These are phyloP conservation scores for Naganishia vaughanmartiniae DNA, from an alignment of 768 basidiomycete genomes.

Conservation along the genomic window DNA sequence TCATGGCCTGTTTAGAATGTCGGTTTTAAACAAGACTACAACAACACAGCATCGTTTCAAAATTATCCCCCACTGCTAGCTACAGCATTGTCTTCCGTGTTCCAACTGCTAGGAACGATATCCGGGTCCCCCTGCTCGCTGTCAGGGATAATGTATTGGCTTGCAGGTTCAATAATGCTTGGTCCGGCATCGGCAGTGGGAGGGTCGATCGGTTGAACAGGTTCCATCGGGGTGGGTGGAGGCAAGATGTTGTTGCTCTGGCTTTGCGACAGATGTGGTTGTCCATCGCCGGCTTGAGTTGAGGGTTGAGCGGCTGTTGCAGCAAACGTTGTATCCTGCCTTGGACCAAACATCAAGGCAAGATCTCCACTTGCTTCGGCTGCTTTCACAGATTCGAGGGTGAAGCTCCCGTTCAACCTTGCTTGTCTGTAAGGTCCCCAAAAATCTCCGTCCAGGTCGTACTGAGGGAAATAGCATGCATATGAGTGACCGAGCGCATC, in stretches of 20 bases:
- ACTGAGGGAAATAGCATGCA: neutral
- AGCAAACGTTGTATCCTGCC: neutral
- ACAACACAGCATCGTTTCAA: neutral
- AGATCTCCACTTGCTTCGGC: neutral
- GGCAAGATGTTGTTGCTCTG: neutral
- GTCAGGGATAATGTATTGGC: neutral
- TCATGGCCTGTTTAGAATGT: too few species aligned
- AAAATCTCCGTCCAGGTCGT: slow-evolving; percentile 27
- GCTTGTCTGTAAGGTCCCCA: slow-evolving; percentile 13
- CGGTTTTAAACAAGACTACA: neutral
- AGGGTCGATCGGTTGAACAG: neutral
- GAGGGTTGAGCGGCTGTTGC: neutral
- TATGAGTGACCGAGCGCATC: neutral
- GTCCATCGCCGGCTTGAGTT: neutral
- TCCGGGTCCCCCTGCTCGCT: slow-evolving; percentile 2
- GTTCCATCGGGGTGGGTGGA: neutral
- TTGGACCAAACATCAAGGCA: neutral
- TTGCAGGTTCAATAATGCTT: neutral
- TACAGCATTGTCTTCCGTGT: slow-evolving; percentile 18
- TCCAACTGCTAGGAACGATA: slow-evolving; percentile 19
- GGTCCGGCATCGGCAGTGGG: neutral
- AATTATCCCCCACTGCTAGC: slow-evolving; percentile 15
- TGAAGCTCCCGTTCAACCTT: slow-evolving; percentile 11
- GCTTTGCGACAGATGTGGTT: neutral
- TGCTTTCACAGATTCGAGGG: slow-evolving; percentile 7